These are phyloP conservation scores for Rhodomyrtus psidioides DNA, from an alignment of 441 rosid species.

Conservation along the genomic window DNA sequence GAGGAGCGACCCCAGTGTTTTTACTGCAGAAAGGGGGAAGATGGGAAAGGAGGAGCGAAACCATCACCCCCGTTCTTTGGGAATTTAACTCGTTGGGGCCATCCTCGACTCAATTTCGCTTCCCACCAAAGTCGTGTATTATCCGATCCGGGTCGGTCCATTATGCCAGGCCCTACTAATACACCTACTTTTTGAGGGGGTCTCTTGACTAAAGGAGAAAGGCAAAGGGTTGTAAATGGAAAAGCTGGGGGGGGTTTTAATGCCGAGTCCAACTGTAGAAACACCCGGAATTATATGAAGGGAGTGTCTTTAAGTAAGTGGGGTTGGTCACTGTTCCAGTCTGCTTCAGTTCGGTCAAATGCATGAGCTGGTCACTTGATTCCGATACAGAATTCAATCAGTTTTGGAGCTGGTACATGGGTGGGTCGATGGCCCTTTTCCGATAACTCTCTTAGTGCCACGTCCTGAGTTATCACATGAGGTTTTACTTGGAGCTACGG, in stretches of 20 bases:
- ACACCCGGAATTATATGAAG: not conserved
- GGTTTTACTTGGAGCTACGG: not conserved
- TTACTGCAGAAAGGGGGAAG: not conserved
- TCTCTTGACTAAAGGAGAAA: not conserved
- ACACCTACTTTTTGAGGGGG: not conserved
- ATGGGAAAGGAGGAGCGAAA: not conserved
- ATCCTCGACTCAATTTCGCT: not conserved
- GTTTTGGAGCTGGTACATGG: not conserved
- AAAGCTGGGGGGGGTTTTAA: not conserved
- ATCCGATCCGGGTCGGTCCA: no score
- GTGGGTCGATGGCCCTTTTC: not conserved
- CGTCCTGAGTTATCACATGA: not conserved
- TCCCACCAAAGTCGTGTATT: not conserved
- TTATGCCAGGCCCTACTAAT: no score
- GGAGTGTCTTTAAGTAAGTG: not conserved
- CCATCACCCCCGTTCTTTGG: not conserved
- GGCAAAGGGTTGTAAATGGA: not conserved
- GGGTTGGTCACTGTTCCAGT: not conserved
- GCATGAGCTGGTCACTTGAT: not conserved
- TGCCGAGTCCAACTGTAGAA: not conserved
- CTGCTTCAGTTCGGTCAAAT: not conserved
- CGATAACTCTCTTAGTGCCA: not conserved
- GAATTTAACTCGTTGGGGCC: not conserved
- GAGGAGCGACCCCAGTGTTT: not conserved
- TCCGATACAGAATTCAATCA: not conserved